Evolutionary conservation across 2,329 filamentous ascomycete genomes (phyloP), one percentile per base, ranked within the genome.

Genomic region (Rasamsonia emersonii): DNA sequence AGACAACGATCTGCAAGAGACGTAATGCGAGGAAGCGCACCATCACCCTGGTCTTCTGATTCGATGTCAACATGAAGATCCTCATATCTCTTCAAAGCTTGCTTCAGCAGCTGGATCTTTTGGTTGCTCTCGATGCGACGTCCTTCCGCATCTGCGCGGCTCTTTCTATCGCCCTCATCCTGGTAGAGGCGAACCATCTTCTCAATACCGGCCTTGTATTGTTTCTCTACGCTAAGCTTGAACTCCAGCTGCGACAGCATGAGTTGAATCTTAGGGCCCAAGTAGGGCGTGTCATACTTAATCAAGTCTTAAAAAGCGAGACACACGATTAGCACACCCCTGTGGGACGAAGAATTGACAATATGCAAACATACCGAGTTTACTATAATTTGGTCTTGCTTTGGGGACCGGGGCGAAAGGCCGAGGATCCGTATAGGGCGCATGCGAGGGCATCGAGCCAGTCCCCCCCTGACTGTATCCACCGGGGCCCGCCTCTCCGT

Each of bases 181-280:
- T 91, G 80, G 56, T 98, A 98, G 20, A 98, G 70, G 57, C 91
- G 86, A 28, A 95, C 85, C 91, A 98, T 96, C 68, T 98, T 98
- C 62, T 98, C 91, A 47, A 98, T 91, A 40, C 91, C 91, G 53
- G 93, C 93, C 45, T 96, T 86, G 62, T 98, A 98, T 63, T 98
- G 91, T 57, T 95, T 93, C 59, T 98, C 91, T 17, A 98, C 91
- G 45, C 91, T 94, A 40, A 98, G 74, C 67, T 98, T 98, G 69
- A 98, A 98, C 61, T 96, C 86, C 42, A 98, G 80, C 61, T 98
- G 91, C 28, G 91, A 93, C 53, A 98, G 70, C 91, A 98, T 98
- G 52, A 96, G 82, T 66, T 98, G 91, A 52, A 98, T 98, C 46
- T 93, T 86, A 39, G 91, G 89, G 19, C 91, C 91, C 41, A 98